Percentiles rank a stretch among this genome's conserved stretches.
Conservation (phyloP, 352 stramenopile genomes). For the Hyaloperonospora arabidopsidis region DNA sequence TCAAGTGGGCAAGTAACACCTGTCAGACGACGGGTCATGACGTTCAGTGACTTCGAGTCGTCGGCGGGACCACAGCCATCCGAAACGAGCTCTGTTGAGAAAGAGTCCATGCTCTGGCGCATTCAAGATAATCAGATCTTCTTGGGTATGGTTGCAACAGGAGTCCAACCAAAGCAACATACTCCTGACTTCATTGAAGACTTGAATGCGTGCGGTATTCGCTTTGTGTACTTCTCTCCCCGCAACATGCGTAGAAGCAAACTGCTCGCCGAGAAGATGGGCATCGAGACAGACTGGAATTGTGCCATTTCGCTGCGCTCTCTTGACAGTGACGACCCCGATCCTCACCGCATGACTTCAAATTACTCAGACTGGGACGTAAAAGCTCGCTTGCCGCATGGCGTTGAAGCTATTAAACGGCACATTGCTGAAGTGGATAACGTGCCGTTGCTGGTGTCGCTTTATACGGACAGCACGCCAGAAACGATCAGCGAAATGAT, state of each 20-base stretch:
- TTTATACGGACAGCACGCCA: conserved; percentile 97
- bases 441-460: conserved; percentile 94
- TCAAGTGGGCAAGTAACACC: conserved; percentile 23
- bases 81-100: conserved; percentile 43
- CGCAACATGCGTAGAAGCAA: conserved; percentile 97
- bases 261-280: conserved; percentile 96
- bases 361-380: conserved; percentile 97
- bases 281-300: conserved; percentile 99
- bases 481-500: conserved; percentile 93
- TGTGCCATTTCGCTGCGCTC: conserved; percentile 95
- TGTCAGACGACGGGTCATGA: conserved; percentile 20
- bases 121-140: conserved; percentile 96
- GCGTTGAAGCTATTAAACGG: conserved; percentile 90
- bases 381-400: conserved; percentile 93
- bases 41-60: conserved; percentile 46
- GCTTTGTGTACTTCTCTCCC: conserved; percentile 99
- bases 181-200: conserved; percentile 94
- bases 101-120: conserved; percentile 64
- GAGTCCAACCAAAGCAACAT: conserved; percentile 90
- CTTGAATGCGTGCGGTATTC: conserved; percentile 90
- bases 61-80: conserved; percentile 43
- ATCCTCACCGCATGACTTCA: conserved; percentile 94
- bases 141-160: conserved; percentile 92
- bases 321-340: conserved; percentile 85
- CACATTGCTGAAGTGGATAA: conserved; percentile 98